A percentile compares a stretch with the other conserved stretches of the same genome.
phyloP scores from a whole-genome alignment of 768 basidiomycete genomes.

The Strobilomyces dryophilus region DNA sequence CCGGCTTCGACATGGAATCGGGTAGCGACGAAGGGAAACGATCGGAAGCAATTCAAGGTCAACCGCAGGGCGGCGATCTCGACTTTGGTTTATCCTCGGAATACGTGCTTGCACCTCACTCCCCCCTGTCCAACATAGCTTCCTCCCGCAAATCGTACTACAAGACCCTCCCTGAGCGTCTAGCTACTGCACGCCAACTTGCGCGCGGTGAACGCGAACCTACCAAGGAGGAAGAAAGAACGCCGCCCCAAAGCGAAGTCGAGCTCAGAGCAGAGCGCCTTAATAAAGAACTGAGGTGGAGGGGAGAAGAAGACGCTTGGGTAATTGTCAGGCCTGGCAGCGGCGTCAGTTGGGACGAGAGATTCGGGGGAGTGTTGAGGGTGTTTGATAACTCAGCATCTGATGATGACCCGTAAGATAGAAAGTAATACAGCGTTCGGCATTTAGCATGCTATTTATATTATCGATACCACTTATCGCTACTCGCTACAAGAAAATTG shows the following conservation, averaged over 20 bases:
- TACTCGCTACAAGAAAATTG: not conserved
- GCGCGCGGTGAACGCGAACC: slow-evolving; percentile 71
- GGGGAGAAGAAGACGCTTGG: slow-evolving; percentile 76
- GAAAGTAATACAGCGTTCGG: not conserved
- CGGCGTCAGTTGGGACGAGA: slow-evolving; percentile 72
- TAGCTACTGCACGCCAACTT: slow-evolving; percentile 71
- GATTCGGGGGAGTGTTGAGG: slow-evolving; percentile 55
- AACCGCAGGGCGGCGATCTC: slow-evolving; percentile 49
- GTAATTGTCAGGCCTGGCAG: slow-evolving; percentile 62
- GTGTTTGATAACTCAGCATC: slow-evolving; percentile 50
- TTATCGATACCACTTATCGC: not conserved
- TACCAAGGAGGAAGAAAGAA: slow-evolving; percentile 76
- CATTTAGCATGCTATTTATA: not conserved
- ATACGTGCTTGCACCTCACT: slow-evolving; percentile 61
- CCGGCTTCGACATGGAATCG: slow-evolving; percentile 9
- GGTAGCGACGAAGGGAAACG: slow-evolving; percentile 4
- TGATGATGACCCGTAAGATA: not conserved
- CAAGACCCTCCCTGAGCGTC: slow-evolving; percentile 56
- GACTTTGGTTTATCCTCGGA: slow-evolving; percentile 73
- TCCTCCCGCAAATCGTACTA: slow-evolving; percentile 78
- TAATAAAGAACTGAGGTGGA: slow-evolving; percentile 88
- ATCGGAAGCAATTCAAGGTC: not conserved
- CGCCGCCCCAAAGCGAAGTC: slow-evolving; percentile 84
- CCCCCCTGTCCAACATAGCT: slow-evolving; percentile 55
- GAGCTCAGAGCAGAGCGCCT: slow-evolving; percentile 84